Evolutionary conservation across 176 grass and related monocot species (phyloP).

Genomic region (Lolium rigidum): DNA sequence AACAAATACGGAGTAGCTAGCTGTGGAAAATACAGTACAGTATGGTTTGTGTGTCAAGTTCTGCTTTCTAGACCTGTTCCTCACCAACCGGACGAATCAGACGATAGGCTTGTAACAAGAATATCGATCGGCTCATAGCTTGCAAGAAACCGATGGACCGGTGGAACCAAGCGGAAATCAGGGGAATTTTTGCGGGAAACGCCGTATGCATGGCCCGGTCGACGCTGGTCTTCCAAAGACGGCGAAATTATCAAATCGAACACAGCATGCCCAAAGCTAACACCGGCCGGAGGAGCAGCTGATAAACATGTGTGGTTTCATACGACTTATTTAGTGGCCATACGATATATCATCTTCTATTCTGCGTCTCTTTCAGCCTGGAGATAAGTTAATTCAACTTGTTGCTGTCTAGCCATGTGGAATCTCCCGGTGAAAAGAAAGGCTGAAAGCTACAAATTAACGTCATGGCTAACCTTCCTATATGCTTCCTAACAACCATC

Average conservation of each 20-base stretch:
- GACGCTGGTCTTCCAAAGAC: neutral
- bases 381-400: neutral
- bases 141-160: conserved; percentile 10
- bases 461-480: neutral
- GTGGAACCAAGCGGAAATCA: neutral
- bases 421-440: neutral
- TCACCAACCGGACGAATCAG: neutral
- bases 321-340: neutral
- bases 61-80: neutral
- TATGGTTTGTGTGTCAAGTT: neutral
- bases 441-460: neutral
- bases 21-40: neutral
- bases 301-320: neutral
- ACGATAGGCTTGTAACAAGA: neutral
- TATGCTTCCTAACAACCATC: neutral
- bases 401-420: neutral
- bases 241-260: neutral
- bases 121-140: neutral
- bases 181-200: neutral
- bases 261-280: neutral
- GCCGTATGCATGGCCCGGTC: neutral
- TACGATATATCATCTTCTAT: neutral
- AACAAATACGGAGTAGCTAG: neutral
- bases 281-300: neutral
- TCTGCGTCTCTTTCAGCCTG: neutral